Evolutionary conservation across 1,139 yeast genomes (phyloP), one percentile per base, ranked within the genome.

Genomic region (Candida pseudocylindracea): DNA sequence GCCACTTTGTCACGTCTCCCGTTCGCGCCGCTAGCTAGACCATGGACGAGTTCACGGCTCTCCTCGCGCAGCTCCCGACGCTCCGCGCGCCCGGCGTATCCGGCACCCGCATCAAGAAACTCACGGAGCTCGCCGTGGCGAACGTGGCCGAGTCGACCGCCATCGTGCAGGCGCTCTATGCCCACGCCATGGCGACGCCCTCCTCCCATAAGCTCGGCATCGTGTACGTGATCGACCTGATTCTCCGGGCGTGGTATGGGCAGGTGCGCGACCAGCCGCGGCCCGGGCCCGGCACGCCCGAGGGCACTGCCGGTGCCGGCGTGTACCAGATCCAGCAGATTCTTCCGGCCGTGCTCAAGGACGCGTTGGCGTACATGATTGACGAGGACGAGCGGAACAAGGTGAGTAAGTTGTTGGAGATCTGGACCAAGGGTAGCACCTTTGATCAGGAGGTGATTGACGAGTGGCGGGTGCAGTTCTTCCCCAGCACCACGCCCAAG

Each of bases 61-160:
- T 74, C 37, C 60, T 85, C 45, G 72, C 70, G 43, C 91, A 85
- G 48, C 63, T 85, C 40, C 67, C 74, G 38, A 60, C 69, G 15
- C 60, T 80, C 41, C 81, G 80, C 53, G 73, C 94, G 25, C 91
- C 91, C 15, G 96, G 98, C 37, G 92, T 88, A 36, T 83, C 95
- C 28, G 96, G 96, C 30, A 72, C 93, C 37, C 83, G 94, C 56
- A 88, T 88, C 50, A 79, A 80, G 50, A 74, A 72, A 46, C 60
- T 83, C 46, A 78, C 88, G 32, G 79, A 78, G 36, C 51, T 78
- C 38, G 92, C 94, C 33, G 61, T 74, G 38, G 67, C 66, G 42
- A 69, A 83, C 51, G 76, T 72, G 38, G 57, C 57, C 39, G 54
- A 57, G 31, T 81, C 73, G 48, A 61, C 74, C 20, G 61, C 62